A percentile compares a stretch with the other conserved stretches of the same genome.
phyloP scores from a whole-genome alignment of 345 rosid species.

The Rhizophora mangle region DNA sequence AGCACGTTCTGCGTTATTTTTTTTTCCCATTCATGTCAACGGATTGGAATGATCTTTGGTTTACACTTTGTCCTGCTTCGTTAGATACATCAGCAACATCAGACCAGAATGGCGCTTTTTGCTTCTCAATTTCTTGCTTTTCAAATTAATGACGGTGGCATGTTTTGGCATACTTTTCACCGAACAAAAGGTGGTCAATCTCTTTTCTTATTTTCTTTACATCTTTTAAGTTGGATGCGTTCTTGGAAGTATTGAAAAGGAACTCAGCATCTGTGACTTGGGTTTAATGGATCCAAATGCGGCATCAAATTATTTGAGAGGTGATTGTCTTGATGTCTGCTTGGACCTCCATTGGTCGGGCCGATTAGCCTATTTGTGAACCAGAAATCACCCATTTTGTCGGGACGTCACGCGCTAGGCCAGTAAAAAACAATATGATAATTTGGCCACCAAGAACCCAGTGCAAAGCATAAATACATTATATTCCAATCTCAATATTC shows the following conservation, averaged over 20 bases:
- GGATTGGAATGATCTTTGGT: constrained; percentile 40
- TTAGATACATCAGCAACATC: constrained; percentile 22
- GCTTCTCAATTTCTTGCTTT: constrained; percentile 23
- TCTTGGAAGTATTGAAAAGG: constrained; percentile 44
- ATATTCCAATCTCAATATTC: no score
- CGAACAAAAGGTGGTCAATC: constrained; percentile 32
- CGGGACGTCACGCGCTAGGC: no score
- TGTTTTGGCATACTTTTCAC: constrained; percentile 23
- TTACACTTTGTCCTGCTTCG: constrained; percentile 32
- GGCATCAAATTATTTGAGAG: constrained; percentile 56
- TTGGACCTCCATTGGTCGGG: constrained; percentile 75
- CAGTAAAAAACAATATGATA: no score
- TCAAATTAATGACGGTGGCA: constrained; percentile 22
- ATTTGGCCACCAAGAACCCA: no score
- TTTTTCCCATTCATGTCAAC: constrained; percentile 31
- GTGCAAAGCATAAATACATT: no score
- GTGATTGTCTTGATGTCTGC: constrained; percentile 69
- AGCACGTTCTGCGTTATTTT: constrained; percentile 33
- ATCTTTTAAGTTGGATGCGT: constrained; percentile 30
- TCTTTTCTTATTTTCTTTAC: constrained; percentile 53
- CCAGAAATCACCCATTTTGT: no score
- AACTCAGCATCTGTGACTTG: constrained; percentile 40
- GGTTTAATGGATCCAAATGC: constrained; percentile 62
- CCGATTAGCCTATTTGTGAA: constrained; percentile 33
- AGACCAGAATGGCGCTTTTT: constrained; percentile 18